Percentiles rank a stretch among this genome's conserved stretches.
phyloP scores from a whole-genome alignment of 164 flowering plant species.

The Magnolia kwangsiensis region DNA sequence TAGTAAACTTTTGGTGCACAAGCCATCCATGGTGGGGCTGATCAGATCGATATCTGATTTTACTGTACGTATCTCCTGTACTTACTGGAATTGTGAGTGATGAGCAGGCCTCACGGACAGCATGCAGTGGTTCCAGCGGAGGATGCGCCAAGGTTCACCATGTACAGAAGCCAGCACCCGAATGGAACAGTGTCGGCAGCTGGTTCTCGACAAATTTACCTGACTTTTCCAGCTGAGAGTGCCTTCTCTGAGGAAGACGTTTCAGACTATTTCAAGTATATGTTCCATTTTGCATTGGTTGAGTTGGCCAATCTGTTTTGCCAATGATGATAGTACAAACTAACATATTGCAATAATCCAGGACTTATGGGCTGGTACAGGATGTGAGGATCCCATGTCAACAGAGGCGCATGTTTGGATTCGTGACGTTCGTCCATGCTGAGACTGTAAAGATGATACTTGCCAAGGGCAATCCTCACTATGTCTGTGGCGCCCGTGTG shows the following conservation, averaged over 20 bases:
- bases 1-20: not conserved
- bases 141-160: conserved; percentile 57
- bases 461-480: conserved; percentile 73
- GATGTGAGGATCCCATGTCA: conserved; percentile 96
- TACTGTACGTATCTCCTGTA: not conserved
- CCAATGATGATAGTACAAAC: not conserved
- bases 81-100: not conserved
- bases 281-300: not conserved
- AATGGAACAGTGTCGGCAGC: conserved; percentile 58
- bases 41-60: not conserved
- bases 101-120: conserved; percentile 88
- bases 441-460: conserved; percentile 65
- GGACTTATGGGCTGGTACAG: conserved; percentile 75
- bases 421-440: conserved; percentile 66
- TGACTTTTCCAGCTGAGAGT: conserved; percentile 89
- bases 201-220: conserved; percentile 79
- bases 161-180: conserved; percentile 43
- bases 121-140: conserved; percentile 73
- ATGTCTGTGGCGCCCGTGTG: conserved; percentile 83
- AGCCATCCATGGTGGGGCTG: not conserved
- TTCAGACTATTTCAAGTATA: conserved; percentile 67
- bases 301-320: not conserved
- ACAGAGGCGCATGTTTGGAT: conserved; percentile 86
- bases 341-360: conserved; percentile 11
- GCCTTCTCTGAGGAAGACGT: conserved; percentile 82